Base-by-base conservation (phyloP, 805 yeast genomes). In the Candida maltosa region DNA sequence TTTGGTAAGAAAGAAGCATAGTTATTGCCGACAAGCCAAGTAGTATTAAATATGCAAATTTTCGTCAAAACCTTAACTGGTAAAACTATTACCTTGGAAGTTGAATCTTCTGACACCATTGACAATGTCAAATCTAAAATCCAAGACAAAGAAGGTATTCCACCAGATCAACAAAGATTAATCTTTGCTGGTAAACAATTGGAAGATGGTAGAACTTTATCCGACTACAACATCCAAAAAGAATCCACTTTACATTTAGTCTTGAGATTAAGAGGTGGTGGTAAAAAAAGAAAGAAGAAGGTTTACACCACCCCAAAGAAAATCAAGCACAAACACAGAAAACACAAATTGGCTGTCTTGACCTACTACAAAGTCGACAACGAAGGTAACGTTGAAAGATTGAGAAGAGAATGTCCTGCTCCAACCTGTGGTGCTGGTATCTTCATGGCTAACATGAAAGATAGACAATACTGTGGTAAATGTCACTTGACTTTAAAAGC, bases 281-380 rank as follows among this genome's bases (percentile, higher is more conserved):
- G 96, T 80, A 93, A 89, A 87, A 93, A 93, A 93, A 91, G 96
- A 83, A 93, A 93, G 93, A 93, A 93, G 96, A 91, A 91, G 95
- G 97, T 88, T 70, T 93, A 91, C 91, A 91, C 97, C 78, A 91
- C 97, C 69, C 98, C 98, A 80, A 93, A 93, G 89, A 94, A 89
- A 85, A 87, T 93, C 78, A 87, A 76, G 78, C 97, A 93, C 94
- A 89, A 88, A 85, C 96, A 87, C 85, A 93, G 86, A 87, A 93
- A 91, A 82, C 87, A 86, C 76, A 93, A 93, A 86, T 81, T 93
- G 67, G 97, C 97, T 74, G 97, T 93, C 72, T 85, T 93, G 73
- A 88, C 94, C 69, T 93, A 91, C 93, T 93, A 89, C 88, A 89
- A 91, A 83, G 97, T 93, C 63, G 95, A 88, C 74, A 86, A 83